Base-by-base conservation (phyloP, 2,329 filamentous ascomycete species). In the Pseudogymnoascus sp. region DNA sequence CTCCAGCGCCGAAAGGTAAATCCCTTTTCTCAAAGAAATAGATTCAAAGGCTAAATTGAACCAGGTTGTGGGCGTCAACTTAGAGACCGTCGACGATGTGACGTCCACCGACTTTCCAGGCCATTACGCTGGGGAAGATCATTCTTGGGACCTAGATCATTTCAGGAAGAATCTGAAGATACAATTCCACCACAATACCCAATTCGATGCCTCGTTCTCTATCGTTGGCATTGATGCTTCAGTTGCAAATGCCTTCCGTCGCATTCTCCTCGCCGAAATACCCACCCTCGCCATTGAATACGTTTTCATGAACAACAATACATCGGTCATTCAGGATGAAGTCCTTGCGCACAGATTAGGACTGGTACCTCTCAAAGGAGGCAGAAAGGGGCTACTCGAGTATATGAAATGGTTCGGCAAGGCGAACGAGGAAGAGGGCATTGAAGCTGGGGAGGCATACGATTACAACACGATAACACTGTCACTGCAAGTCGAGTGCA, bases 281-380 rank as follows among this genome's bases (percentile, higher is more conserved):
- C 92, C 93, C 16, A 95, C 92, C 2, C 84, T 99, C 53, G 95
- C 96, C 69, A 93, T 99, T 72, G 95, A 99, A 81, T 88, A 87
- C 66, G 91, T 96, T 74, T 99, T 89, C 78, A 87, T 98, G 67
- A 85, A 91, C 74, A 96, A 97, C 81, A 99, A 99, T 81, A 98
- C 93, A 60, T 96, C 91, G 4, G 92, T 99, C 37, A 95, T 99
- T 72, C 93, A 98, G 75, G 95, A 99, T 74, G 95, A 99, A 79
- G 93, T 99, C 4, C 87, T 99, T 61, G 89, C 93, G 14, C 90
- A 95, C 75, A 85, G 95, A 50, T 82, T 99, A 33, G 95, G 95
- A 64, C 85, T 99, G 53, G 89, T 99, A 62, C 95, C 96, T 16
- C 88, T 99, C 69, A 89, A 88, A 68, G 95, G 91, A 68, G 85